Percentiles rank a stretch among this genome's conserved stretches.
These are phyloP conservation scores for Litsea cubeba DNA, from an alignment of 164 flowering plant genomes.

Conservation along the genomic window DNA sequence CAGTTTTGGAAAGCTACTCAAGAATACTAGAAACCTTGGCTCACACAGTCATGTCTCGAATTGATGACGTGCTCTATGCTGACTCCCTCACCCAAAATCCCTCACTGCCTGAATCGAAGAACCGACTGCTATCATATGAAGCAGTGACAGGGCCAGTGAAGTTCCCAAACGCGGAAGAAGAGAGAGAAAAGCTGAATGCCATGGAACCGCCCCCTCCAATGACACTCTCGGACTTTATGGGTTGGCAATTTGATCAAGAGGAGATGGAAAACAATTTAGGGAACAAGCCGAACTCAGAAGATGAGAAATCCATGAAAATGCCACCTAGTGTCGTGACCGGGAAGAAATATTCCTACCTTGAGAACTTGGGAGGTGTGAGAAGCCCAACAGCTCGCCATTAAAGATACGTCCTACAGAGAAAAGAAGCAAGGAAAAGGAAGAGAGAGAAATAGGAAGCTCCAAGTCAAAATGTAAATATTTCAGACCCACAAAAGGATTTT, in stretches of 20 bases:
- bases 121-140: constrained; percentile 6
- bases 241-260: constrained; percentile 54
- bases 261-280: constrained; percentile 17
- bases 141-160: constrained; percentile 13
- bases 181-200: constrained; percentile 28
- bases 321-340: constrained; percentile 25
- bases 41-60: constrained; percentile 56
- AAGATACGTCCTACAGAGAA: constrained; percentile 13
- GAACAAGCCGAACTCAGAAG: constrained; percentile 15
- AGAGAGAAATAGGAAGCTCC: constrained; percentile 5
- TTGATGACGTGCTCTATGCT: constrained; percentile 69
- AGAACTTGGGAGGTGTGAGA: constrained; percentile 59
- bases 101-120: constrained; percentile 13
- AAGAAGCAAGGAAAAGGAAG: not conserved
- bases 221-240: constrained; percentile 89
- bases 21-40: constrained; percentile 90
- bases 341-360: constrained; percentile 63
- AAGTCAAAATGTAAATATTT: constrained; percentile 19
- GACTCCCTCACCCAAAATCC: constrained; percentile 49
- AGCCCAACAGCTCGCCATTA: constrained; percentile 88
- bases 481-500: constrained; percentile 5
- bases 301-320: constrained; percentile 23
- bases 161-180: constrained; percentile 31
- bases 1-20: constrained; percentile 85
- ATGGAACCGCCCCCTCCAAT: constrained; percentile 43